phyloP scores from a whole-genome alignment of 129 eudicot species.

The Apium graveolens region DNA sequence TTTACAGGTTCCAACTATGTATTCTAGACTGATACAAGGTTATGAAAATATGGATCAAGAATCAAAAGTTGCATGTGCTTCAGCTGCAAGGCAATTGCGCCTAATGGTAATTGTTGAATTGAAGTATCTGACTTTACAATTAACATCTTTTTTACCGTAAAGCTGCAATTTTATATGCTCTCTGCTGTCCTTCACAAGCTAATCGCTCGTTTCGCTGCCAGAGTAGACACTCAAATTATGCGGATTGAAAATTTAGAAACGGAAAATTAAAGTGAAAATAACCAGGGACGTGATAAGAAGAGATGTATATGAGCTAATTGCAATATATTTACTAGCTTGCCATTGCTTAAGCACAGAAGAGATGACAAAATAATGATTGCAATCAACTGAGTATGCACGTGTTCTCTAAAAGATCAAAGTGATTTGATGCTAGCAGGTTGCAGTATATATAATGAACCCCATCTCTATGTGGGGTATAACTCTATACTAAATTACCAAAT shows the following conservation, averaged over 20 bases:
- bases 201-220: not conserved
- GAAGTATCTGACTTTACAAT: not conserved
- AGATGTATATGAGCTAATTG: not conserved
- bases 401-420: not conserved
- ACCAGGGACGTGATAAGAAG: not conserved
- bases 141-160: not conserved
- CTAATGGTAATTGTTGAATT: constrained; percentile 53
- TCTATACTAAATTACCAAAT: not conserved
- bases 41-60: constrained; percentile 95
- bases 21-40: constrained; percentile 92
- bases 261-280: not conserved
- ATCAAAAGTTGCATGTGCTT: constrained; percentile 52
- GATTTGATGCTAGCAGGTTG: not conserved
- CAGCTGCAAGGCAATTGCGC: constrained; percentile 84
- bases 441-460: not conserved
- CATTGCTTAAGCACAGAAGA: not conserved
- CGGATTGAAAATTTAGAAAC: not conserved
- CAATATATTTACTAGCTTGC: not conserved
- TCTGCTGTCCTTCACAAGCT: not conserved
- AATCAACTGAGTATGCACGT: not conserved
- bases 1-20: constrained; percentile 91
- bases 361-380: not conserved
- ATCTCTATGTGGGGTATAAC: not conserved
- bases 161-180: too few relatives aligned
- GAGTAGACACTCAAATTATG: not conserved